Evolutionary conservation across 176 grass and related monocot genomes (phyloP).

Genomic region (Cymbopogon citratus): DNA sequence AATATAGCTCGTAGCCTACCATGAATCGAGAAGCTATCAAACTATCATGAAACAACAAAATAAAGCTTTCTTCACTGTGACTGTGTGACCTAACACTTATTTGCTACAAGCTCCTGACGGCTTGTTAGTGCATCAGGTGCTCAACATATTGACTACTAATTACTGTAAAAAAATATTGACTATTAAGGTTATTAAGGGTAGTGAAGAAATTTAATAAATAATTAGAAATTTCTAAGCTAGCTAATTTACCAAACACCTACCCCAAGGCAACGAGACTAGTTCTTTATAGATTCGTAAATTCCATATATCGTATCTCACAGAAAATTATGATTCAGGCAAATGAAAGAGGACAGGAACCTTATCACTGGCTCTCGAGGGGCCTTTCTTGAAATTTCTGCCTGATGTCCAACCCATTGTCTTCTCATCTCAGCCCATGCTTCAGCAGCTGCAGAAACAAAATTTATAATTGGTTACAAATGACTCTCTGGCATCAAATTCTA

Average conservation of each 20-base stretch:
- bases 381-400: conserved; percentile 37
- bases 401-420: conserved; percentile 74
- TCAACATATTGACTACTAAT: neutral
- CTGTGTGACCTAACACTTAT: neutral
- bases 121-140: neutral
- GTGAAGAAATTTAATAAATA: neutral
- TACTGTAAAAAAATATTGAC: no score
- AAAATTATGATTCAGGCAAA: conserved; percentile 14
- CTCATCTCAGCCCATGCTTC: conserved; percentile 76
- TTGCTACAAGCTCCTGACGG: neutral
- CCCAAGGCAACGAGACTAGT: neutral
- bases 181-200: neutral
- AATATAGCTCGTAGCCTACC: neutral
- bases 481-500: neutral
- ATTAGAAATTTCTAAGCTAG: conserved; percentile 1
- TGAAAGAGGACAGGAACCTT: conserved; percentile 45
- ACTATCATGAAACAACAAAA: neutral
- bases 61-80: neutral
- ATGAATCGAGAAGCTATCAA: conserved; percentile 1
- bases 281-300: neutral
- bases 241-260: neutral
- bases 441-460: conserved; percentile 49
- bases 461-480: conserved; percentile 10
- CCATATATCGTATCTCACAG: neutral
- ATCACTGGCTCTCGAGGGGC: conserved; percentile 64